A percentile compares a stretch with the other conserved stretches of the same genome.
Conservation (phyloP, 2,329 filamentous ascomycete genomes). For the Knufia fluminis region DNA sequence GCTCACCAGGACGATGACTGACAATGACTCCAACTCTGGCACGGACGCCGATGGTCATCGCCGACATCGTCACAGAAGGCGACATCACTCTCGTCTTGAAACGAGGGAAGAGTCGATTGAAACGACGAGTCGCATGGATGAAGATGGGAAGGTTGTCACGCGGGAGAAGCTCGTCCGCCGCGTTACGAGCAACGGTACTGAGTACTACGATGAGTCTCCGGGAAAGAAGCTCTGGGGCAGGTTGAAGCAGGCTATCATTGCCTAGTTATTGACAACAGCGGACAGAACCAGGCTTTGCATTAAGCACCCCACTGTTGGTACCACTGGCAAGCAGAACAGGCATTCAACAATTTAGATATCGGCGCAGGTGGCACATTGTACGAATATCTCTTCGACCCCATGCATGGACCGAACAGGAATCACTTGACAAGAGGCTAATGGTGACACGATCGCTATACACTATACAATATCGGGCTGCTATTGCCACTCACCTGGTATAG, state of each 20-base stretch:
- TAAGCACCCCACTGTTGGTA: not conserved
- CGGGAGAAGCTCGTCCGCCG: conserved; percentile 1
- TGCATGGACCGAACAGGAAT: no score
- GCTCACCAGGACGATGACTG: not conserved
- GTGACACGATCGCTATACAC: not conserved
- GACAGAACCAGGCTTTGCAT: not conserved
- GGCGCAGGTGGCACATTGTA: not conserved
- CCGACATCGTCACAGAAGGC: conserved; percentile 1
- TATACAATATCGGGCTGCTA: not conserved
- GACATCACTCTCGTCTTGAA: conserved; percentile 7
- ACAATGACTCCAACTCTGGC: conserved; percentile 5
- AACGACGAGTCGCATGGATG: not conserved
- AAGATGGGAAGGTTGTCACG: not conserved
- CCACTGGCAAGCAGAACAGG: not conserved
- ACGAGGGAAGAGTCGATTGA: conserved; percentile 6
- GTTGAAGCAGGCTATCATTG: not conserved
- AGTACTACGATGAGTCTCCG: not conserved
- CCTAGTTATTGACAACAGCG: not conserved
- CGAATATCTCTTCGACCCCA: not conserved
- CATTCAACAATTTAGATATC: not conserved
- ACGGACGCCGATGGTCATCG: conserved; percentile 8
- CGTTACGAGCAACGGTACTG: conserved; percentile 2
- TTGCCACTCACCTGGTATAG: not conserved
- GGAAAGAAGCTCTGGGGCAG: conserved; percentile 3
- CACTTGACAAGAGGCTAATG: not conserved